phyloP scores from a whole-genome alignment of 768 basidiomycete genomes.

The Suillus discolor region DNA sequence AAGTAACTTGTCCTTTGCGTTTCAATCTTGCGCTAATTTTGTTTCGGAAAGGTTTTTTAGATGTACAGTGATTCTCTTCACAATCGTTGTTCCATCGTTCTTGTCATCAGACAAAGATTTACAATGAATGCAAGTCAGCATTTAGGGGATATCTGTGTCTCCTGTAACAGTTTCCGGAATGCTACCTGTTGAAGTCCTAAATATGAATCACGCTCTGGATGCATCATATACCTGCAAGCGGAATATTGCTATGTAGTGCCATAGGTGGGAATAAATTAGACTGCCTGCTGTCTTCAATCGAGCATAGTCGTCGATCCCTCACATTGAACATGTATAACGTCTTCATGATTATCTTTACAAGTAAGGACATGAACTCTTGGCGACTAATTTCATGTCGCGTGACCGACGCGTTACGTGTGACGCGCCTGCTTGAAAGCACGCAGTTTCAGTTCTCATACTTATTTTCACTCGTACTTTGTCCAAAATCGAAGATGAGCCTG shows the following conservation, averaged over 20 bases:
- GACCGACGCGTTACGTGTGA: constrained; percentile 31
- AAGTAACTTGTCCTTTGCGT: background rate
- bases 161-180: background rate
- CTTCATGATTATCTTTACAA: background rate
- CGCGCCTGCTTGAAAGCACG: constrained; percentile 24
- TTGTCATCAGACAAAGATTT: background rate
- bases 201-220: background rate
- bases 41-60: background rate
- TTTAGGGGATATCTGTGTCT: background rate
- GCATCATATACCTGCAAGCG: background rate
- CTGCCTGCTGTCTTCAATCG: background rate
- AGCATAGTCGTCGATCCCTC: background rate
- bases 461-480: constrained; percentile 8
- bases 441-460: constrained; percentile 3
- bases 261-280: background rate
- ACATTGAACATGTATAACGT: background rate
- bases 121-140: background rate
- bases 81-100: background rate
- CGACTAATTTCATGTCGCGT: constrained; percentile 17
- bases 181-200: background rate
- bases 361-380: background rate
- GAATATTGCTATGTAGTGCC: background rate
- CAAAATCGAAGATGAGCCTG: constrained; percentile 45
- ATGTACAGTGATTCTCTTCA: background rate
- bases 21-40: background rate